Conservation (phyloP, 108 stramenopile genomes). For the Chaetoceros tenuissimus region DNA sequence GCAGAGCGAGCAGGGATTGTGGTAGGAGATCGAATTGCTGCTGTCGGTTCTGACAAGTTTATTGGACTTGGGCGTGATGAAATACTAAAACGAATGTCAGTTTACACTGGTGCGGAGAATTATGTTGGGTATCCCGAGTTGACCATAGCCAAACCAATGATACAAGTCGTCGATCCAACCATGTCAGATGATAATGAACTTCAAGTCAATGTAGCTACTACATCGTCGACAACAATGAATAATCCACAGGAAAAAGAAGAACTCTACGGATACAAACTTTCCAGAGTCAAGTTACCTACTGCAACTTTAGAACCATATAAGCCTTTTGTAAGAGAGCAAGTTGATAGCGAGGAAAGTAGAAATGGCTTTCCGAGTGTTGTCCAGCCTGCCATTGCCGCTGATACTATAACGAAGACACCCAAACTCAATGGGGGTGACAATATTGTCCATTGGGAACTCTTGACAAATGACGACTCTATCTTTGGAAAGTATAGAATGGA, state of each 20-base stretch:
- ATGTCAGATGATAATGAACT: not conserved
- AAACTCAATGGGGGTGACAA: constrained; percentile 41
- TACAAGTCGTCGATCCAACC: constrained; percentile 24
- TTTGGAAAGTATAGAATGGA: constrained; percentile 28
- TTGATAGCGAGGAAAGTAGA: not conserved
- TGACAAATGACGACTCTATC: constrained; percentile 40
- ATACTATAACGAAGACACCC: constrained; percentile 5
- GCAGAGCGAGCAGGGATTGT: constrained; percentile 75
- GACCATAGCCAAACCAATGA: constrained; percentile 74
- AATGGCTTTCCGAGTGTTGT: not conserved
- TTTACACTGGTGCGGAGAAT: constrained; percentile 30
- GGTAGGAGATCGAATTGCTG: constrained; percentile 79
- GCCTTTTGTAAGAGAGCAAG: not conserved
- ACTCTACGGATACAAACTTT: constrained; percentile 36
- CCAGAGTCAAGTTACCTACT: constrained; percentile 24
- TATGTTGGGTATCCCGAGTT: constrained; percentile 56
- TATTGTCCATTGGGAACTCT: constrained; percentile 58
- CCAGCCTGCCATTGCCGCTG: not conserved
- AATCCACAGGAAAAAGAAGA: constrained; percentile 8
- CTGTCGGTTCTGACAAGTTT: constrained; percentile 53
- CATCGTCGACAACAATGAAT: not conserved
- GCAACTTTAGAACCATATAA: not conserved
- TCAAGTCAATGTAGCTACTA: constrained; percentile 5
- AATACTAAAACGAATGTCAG: constrained; percentile 18
- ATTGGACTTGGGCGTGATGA: constrained; percentile 32